These are phyloP conservation scores for Porpolomopsis calyptriformis DNA, from an alignment of 768 basidiomycete genomes.

Conservation along the genomic window DNA sequence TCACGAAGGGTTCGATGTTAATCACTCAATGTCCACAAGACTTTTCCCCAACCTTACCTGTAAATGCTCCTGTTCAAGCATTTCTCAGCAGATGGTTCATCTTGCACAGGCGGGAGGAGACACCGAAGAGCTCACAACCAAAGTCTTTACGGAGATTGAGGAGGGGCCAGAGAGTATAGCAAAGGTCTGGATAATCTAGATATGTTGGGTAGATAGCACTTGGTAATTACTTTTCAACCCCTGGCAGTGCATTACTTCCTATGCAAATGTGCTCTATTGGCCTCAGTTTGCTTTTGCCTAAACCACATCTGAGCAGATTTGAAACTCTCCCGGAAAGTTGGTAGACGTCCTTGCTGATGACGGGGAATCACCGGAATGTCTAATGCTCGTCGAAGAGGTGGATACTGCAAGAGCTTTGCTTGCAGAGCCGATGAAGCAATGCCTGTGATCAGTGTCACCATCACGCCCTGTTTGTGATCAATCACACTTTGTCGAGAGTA, in stretches of 20 bases:
- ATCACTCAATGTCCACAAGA: too few species aligned
- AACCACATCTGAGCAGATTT: constrained; percentile 16
- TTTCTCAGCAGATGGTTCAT: too few species aligned
- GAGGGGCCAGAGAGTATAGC: too few species aligned
- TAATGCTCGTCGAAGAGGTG: constrained; percentile 29
- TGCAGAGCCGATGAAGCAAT: constrained; percentile 38
- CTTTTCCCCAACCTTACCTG: too few species aligned
- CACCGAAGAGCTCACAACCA: too few species aligned
- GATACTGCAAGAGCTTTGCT: constrained; percentile 34
- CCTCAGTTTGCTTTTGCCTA: constrained; percentile 11
- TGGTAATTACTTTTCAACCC: too few species aligned
- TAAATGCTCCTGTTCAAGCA: too few species aligned
- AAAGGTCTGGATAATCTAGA: too few species aligned
- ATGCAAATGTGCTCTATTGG: constrained; percentile 5
- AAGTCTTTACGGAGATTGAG: too few species aligned
- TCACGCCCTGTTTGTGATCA: constrained; percentile 24
- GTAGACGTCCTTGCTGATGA: constrained; percentile 22
- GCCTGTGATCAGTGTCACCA: constrained; percentile 33
- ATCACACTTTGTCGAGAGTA: constrained; percentile 1
- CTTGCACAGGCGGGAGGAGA: too few species aligned
- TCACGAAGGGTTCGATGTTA: neutral
- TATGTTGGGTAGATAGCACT: too few species aligned
- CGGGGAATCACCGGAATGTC: constrained; percentile 27
- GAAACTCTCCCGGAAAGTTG: constrained; percentile 18
- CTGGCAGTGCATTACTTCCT: too few species aligned